Conservation (phyloP, 2,329 filamentous ascomycete species). For the Neofusicoccum laricinum region DNA sequence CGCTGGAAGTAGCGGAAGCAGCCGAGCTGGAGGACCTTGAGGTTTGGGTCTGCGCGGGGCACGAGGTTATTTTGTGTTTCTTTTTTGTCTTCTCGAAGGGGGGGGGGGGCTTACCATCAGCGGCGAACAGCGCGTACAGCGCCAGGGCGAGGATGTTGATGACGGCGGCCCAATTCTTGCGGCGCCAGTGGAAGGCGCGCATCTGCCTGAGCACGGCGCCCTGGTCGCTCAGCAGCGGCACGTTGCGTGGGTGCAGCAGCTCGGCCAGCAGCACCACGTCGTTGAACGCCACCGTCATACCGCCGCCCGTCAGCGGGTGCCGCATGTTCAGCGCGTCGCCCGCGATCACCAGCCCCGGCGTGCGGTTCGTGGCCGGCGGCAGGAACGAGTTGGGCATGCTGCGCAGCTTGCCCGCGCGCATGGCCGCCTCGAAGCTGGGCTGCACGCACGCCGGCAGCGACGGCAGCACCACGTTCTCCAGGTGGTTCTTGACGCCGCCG, state of each 20-base stretch:
- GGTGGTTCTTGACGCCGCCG: slow-evolving; percentile 82
- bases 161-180: slow-evolving; percentile 78
- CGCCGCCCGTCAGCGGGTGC: slow-evolving; percentile 94
- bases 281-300: slow-evolving; percentile 97
- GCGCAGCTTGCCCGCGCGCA: slow-evolving; percentile 73
- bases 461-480: slow-evolving; percentile 76
- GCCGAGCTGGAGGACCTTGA: slow-evolving; percentile 78
- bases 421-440: slow-evolving; percentile 70
- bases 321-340: slow-evolving; percentile 99
- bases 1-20: slow-evolving; percentile 91
- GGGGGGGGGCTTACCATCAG: slow-evolving; percentile 54
- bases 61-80: not conserved
- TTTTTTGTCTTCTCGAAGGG: not conserved
- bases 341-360: slow-evolving; percentile 73
- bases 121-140: slow-evolving; percentile 87
- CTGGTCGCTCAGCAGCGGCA: slow-evolving; percentile 69
- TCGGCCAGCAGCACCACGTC: slow-evolving; percentile 77
- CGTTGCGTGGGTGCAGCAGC: slow-evolving; percentile 65
- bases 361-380: slow-evolving; percentile 70
- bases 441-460: slow-evolving; percentile 69
- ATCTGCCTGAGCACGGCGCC: slow-evolving; percentile 66
- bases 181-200: slow-evolving; percentile 76
- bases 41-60: slow-evolving; percentile 56
- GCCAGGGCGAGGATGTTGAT: slow-evolving; percentile 98
- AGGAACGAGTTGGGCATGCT: slow-evolving; percentile 97